Base-by-base conservation (phyloP, 2,329 filamentous ascomycete genomes). In the Capronia epimyces region DNA sequence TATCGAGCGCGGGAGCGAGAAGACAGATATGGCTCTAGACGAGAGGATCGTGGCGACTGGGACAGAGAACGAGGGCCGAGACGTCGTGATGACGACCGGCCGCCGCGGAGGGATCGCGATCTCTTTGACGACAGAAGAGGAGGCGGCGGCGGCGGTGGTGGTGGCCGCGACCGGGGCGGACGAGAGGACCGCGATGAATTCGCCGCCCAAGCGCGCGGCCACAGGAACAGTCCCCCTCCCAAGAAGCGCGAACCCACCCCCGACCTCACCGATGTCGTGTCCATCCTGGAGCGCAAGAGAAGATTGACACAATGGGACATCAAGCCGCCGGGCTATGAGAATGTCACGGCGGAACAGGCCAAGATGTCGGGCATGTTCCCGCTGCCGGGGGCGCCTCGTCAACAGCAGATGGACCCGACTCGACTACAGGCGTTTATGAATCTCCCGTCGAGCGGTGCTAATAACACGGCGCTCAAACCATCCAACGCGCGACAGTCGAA, bases 321-420 rank as follows among this genome's bases (percentile, higher is more conserved):
- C 69, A 98, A 98, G 73, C 93, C 93, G 4, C 88, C 89, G 13
- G 91, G 93, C 39, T 99, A 99, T 65, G 94, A 98, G 66, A 95
- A 93, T 69, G 91, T 99, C 59, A 96, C 93, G 2, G 89, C 93
- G 18, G 94, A 98, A 70, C 94, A 98, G 69, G 94, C 93, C 44
- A 99, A 99, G 75, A 79, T 98, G 39, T 98, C 94, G 2, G 82
- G 91, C 74, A 96, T 98, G 93, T 99, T 98, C 75, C 90, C 94
- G 54, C 81, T 99, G 40, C 93, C 93, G 2, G 93, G 93, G 59
- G 93, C 93, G 55, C 93, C 93, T 48, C 83, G 93, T 61, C 89
- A 95, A 68, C 90, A 96, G 65, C 86, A 89, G 27, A 93, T 97
- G 84, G 93, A 98, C 62, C 90, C 91, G 13, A 87, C 82, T 63